Evolutionary conservation across 192 early-diverging fungal species (phyloP).

Genomic region (Irineochytrium annulatum): DNA sequence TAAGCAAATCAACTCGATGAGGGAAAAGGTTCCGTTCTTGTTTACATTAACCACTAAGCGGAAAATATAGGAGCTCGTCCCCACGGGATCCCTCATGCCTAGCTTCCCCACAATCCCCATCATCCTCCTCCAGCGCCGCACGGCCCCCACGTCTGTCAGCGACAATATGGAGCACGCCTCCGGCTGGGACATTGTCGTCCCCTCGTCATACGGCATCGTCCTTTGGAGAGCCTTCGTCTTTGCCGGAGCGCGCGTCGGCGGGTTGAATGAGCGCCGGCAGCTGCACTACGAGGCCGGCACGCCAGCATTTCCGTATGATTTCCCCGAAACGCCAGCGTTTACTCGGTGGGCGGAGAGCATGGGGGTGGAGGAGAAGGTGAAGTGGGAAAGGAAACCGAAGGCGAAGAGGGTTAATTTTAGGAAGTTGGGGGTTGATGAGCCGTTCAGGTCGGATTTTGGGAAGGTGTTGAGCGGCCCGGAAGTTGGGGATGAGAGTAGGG

Average conservation of each 20-base stretch:
- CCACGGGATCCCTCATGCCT: conserved; percentile 52
- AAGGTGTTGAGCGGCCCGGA: conserved; percentile 5
- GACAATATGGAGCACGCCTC: conserved; percentile 47
- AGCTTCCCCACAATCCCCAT: conserved; percentile 75
- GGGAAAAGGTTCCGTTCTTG: too few relatives aligned
- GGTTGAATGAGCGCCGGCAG: conserved; percentile 65
- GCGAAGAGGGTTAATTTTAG: conserved; percentile 80
- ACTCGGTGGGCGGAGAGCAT: conserved; percentile 37
- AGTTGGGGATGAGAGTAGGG: conserved; percentile 25
- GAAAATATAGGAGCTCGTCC: conserved; percentile 4
- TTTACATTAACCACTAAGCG: too few relatives aligned
- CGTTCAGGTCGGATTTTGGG: conserved; percentile 71
- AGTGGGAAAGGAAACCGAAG: conserved; percentile 66
- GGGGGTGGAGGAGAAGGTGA: conserved; percentile 36
- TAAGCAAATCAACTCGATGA: conserved; percentile 18
- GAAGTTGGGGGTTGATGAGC: conserved; percentile 59
- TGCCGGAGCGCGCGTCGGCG: conserved; percentile 79
- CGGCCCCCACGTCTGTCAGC: conserved; percentile 28
- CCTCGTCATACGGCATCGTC: conserved; percentile 73
- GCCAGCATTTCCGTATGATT: conserved; percentile 81
- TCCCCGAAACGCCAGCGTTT: conserved; percentile 70
- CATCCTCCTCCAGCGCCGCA: conserved; percentile 72
- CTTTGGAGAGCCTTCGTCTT: conserved; percentile 88
- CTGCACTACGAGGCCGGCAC: conserved; percentile 74
- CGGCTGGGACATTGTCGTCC: conserved; percentile 81